Conservation (phyloP, 805 yeast genomes). For the Debaryomyces tyrocola region DNA sequence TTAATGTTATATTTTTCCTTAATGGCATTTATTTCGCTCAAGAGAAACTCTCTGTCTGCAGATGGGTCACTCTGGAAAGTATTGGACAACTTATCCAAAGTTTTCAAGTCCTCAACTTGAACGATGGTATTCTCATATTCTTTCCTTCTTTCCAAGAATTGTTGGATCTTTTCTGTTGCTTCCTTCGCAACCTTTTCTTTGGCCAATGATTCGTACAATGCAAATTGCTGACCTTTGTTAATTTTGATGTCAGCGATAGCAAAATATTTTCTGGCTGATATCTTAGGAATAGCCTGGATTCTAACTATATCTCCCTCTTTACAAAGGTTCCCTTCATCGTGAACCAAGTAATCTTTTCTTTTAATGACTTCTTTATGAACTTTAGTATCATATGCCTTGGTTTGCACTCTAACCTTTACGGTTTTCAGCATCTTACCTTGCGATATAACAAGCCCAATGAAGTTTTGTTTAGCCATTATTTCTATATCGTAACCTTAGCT, state of each 20-base stretch:
- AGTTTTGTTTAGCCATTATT: constrained; percentile 83
- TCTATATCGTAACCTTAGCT: background rate
- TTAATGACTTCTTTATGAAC: constrained; percentile 75
- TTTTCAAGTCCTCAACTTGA: constrained; percentile 38
- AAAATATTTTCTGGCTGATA: constrained; percentile 78
- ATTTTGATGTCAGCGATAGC: constrained; percentile 90
- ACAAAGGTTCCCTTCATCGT: constrained; percentile 88
- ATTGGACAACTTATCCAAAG: constrained; percentile 30
- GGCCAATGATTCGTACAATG: constrained; percentile 72
- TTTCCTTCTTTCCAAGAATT: constrained; percentile 49
- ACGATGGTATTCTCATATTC: constrained; percentile 25
- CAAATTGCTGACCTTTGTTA: constrained; percentile 91
- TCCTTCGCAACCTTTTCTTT: constrained; percentile 65
- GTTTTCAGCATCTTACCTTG: constrained; percentile 97
- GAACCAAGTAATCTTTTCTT: constrained; percentile 84
- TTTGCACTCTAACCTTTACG: constrained; percentile 86
- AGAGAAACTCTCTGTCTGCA: constrained; percentile 21
- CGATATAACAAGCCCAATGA: constrained; percentile 88
- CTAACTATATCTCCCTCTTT: constrained; percentile 95
- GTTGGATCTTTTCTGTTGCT: constrained; percentile 55
- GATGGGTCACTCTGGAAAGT: constrained; percentile 22
- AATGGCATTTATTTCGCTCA: constrained; percentile 34
- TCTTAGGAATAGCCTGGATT: constrained; percentile 84
- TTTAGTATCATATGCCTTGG: constrained; percentile 66
- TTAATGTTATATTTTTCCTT: constrained; percentile 37